Base-by-base conservation (phyloP, 805 yeast species). In the Starmerella bacillaris region DNA sequence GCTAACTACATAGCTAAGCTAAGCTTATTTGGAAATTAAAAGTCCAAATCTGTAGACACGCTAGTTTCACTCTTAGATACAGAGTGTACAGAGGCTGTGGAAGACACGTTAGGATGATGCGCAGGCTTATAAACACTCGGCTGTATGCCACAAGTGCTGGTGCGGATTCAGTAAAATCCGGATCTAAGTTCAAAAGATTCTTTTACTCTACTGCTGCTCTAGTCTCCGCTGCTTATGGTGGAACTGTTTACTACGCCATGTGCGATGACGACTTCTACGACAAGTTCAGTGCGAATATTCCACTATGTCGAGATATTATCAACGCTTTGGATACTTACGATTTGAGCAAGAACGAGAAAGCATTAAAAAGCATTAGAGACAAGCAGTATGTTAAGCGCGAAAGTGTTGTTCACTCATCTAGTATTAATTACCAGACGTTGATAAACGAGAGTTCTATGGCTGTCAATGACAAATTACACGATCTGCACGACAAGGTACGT, bases 181-280 rank as follows among this genome's bases (percentile, higher is more conserved):
- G 14, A 5, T 7, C 14, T 7, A 15, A 8, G 7, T 15, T 58
- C 31, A 55, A 60, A 37, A 50, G 47, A 37, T 48, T 55, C 27
- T 21, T 58, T 12, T 31, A 51, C 4, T 22, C 47, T 14, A 31
- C 56, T 18, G 36, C 49, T 4, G 30, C 49, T 4, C 34, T 51
- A 3, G 49, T 48, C 8, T 46, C 58, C 3, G 50, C 56, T 3
- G 51, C 67, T 18, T 75, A 73, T 44, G 71, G 68, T 24, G 71
- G 65, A 24, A 80, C 78, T 35, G 65, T 72, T n/a, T 68, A 65
- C 35, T 56, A 65, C 37, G 61, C 82, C 11, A 57, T 70, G 21
- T 57, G 67, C 41, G 64, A 64, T 48, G 77, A 73, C 44, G 60
- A 67, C 14, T 64, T 74, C 51, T 73, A 70, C 44, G 79, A 75